A percentile compares a stretch with the other conserved stretches of the same genome.
Evolutionary conservation across 768 basidiomycete species (phyloP).

Genomic region (Pisolithus tinctorius): DNA sequence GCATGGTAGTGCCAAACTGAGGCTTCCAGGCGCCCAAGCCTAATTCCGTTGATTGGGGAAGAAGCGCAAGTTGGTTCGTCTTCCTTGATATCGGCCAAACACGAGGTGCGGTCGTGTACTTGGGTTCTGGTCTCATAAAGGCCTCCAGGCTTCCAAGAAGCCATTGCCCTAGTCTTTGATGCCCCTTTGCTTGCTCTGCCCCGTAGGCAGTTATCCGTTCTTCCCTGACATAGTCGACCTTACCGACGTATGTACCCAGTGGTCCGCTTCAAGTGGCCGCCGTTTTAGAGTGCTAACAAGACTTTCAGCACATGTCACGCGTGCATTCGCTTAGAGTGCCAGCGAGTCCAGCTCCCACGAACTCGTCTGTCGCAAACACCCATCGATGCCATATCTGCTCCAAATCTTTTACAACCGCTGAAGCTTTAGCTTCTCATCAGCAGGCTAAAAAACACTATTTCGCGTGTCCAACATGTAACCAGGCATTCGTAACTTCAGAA

Average conservation of each 20-base stretch:
- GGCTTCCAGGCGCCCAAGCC: slow-evolving; percentile 17
- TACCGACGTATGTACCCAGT: slow-evolving; percentile 9
- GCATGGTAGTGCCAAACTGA: slow-evolving; percentile 15
- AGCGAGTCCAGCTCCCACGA: background rate
- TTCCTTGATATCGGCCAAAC: slow-evolving; percentile 10
- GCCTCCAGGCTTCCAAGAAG: slow-evolving; percentile 6
- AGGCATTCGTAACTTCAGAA: background rate
- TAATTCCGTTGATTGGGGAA: slow-evolving; percentile 9
- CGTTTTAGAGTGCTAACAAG: slow-evolving; percentile 3
- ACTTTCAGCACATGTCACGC: slow-evolving; percentile 17
- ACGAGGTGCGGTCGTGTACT: slow-evolving; percentile 27
- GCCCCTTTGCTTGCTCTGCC: slow-evolving; percentile 20
- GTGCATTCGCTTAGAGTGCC: slow-evolving; percentile 8
- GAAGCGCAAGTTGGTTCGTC: slow-evolving; percentile 21
- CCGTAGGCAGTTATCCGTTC: slow-evolving; percentile 14
- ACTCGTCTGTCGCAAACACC: slow-evolving; percentile 1
- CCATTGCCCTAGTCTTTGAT: slow-evolving; percentile 15
- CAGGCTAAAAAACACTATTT: slow-evolving; percentile 18
- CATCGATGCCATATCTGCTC: slow-evolving; percentile 20
- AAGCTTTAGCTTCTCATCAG: slow-evolving; percentile 14
- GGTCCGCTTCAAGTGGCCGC: background rate
- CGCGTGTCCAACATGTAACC: slow-evolving; percentile 4
- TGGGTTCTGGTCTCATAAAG: slow-evolving; percentile 27
- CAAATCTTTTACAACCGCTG: slow-evolving; percentile 17
- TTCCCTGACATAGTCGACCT: slow-evolving; percentile 15